Evolutionary conservation across 805 yeast genomes (phyloP), one percentile per base, ranked within the genome.

Genomic region (Lachancea waltii): DNA sequence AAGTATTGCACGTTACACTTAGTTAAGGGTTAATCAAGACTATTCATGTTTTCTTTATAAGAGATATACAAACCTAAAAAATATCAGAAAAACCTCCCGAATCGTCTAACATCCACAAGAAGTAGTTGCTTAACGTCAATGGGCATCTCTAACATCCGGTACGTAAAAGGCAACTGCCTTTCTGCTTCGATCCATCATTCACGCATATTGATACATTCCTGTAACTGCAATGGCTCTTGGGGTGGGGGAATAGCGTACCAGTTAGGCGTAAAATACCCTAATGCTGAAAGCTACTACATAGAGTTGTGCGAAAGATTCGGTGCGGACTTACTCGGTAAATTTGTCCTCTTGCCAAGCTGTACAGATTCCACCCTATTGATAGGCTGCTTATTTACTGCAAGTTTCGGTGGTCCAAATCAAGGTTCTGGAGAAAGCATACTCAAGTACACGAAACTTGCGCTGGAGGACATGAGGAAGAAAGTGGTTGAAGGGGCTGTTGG

Each of bases 171-270:
- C n/a, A 27, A 37, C 19, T 37, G 41, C 13, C 35, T 37, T 2
- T 19, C 36, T 9, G 14, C 16, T 7, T 11, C 36, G 6, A 37
- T 32, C 9, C 14, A 14, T 6, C 17, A 48, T 4, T 67, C 71
- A 1, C 53, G 77, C 0, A 63, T 82, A 2, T 55, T 85, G 4
- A 82, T 82, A 1, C 95, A 85, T 54, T 77, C 95, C 0, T 85
- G 95, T 52, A 85, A 85, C 54, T 77, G 86, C 26, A 65, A 68
- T 18, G 95, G 95, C 0, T 51, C 67, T 1, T 85, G 95, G 95
- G 92, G 92, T 3, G 90, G 85, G 3, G 95, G 95, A 0, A 73
- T 85, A 2, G 95, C 95, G 0, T 66, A 65, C 3, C 72, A 62
- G 18, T 75, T 85, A 50, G 72, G 68, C 17, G 38, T 48, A 13